These are phyloP conservation scores for Remersonia thermophila DNA, from an alignment of 2,329 filamentous ascomycete species.

Conservation along the genomic window DNA sequence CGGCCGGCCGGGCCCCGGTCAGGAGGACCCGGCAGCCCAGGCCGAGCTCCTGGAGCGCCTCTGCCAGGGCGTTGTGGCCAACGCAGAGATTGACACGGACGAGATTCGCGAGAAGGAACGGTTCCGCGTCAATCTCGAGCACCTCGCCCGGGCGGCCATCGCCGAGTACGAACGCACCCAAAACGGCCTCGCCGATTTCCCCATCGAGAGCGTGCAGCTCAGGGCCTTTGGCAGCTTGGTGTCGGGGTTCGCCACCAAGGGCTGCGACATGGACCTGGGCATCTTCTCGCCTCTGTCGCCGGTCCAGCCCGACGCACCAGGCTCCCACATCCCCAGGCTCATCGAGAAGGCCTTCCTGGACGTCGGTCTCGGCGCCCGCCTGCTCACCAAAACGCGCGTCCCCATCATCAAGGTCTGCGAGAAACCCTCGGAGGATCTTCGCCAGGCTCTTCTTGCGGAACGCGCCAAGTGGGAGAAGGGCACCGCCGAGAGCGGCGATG, in stretches of 20 bases:
- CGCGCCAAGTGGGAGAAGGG: slow-evolving; percentile 60
- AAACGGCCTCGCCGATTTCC: slow-evolving; percentile 33
- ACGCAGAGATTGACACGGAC: slow-evolving; percentile 46
- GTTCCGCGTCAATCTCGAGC: slow-evolving; percentile 54
- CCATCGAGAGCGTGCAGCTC: slow-evolving; percentile 47
- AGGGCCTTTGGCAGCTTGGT: slow-evolving; percentile 72
- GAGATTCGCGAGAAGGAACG: slow-evolving; percentile 60
- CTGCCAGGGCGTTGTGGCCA: slow-evolving; percentile 36
- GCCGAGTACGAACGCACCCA: slow-evolving; percentile 35
- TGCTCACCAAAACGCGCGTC: slow-evolving; percentile 67
- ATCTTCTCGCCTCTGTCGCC: slow-evolving; percentile 54
- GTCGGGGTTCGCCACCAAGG: slow-evolving; percentile 75
- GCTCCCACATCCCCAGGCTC: slow-evolving; percentile 56
- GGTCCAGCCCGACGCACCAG: slow-evolving; percentile 38
- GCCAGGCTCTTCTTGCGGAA: slow-evolving; percentile 48
- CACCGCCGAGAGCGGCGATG: slow-evolving; percentile 23
- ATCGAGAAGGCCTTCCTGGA: slow-evolving; percentile 65
- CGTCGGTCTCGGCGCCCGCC: slow-evolving; percentile 59
- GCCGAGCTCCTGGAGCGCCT: slow-evolving; percentile 36
- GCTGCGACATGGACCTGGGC: slow-evolving; percentile 84
- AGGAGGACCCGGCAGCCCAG: slow-evolving; percentile 38
- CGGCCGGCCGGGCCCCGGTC: slow-evolving; percentile 8
- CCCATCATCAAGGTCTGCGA: slow-evolving; percentile 84
- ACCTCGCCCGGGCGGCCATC: slow-evolving; percentile 50
- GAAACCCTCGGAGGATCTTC: slow-evolving; percentile 49